Evolutionary conservation across 2,329 filamentous ascomycete genomes (phyloP), one percentile per base, ranked within the genome.

Genomic region (Xylariales sp.): DNA sequence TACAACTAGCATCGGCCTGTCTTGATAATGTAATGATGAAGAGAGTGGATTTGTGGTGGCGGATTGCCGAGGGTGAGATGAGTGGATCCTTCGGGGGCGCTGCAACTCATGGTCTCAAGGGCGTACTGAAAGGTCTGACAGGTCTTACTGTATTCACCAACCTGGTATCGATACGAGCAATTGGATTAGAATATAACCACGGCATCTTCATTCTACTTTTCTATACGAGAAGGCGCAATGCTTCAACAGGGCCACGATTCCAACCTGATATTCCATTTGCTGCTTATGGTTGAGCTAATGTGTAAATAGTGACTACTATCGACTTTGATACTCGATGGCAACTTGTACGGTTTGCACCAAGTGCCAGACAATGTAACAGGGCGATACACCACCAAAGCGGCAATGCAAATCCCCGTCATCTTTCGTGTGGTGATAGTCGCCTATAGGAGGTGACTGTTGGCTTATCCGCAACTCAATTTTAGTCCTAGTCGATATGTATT

Each of bases 61-160:
- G 45, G 53, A 41, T 57, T 55, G 18, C 53, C 3, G 18, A 56
- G 50, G 39, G 36, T 57, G 32, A 62, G 54, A 57, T 8, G 56
- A 23, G 65, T 67, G 65, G 65, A 67, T 55, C 65, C 65, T 43
- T 46, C 49, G 49, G 54, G 39, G 55, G 32, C 7, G 64, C 53
- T 41, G 57, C 16, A 48, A 18, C 56, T 28, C 12, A 32, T 28
- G 5, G 28, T 49, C 30, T 39, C 32, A 30, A 48, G 8, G 8
- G 49, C 18, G 45, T 28, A 54, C 50, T 41, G 32, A 12, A 12
- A 50, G 12, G 34, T 54, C 30, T 55, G 14, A 59, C 62, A 2
- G 1, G 41, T 49, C 49, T 59, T 60, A 65, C 49, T 54, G 34
- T 52, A n/a, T 50, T 43, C 18, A 16, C n/a, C 39, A 46, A 52